Evolutionary conservation across 306 rosid genomes (phyloP).

Genomic region (Amphicarpaea edgeworthii): DNA sequence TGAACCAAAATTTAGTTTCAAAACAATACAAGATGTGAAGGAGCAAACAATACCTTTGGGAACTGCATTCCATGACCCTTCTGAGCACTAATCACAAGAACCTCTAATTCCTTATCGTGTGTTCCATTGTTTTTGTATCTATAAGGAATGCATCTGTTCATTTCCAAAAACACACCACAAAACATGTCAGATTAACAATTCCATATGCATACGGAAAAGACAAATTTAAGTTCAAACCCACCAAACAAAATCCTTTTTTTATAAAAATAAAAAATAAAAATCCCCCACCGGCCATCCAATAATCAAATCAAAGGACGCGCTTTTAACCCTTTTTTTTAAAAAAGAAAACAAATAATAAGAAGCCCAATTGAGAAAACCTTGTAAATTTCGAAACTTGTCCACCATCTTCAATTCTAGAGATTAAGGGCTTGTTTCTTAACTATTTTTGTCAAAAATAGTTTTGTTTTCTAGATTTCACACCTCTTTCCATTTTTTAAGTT

Average conservation of each 20-base stretch:
- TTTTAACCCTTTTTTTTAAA: not conserved
- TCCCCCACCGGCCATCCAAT: slow-evolving; percentile 15
- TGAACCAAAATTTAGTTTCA: not conserved
- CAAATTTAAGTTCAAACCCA: not conserved
- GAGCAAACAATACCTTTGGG: slow-evolving; percentile 71
- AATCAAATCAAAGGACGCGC: slow-evolving; percentile 13
- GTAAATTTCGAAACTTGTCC: not conserved
- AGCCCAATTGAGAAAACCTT: slow-evolving; percentile 34
- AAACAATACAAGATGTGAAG: not conserved
- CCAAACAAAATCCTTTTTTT: not conserved
- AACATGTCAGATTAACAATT: slow-evolving; percentile 37
- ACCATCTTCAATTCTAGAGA: slow-evolving; percentile 12
- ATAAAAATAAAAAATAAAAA: not conserved
- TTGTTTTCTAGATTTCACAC: not conserved
- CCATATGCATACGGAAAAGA: not conserved
- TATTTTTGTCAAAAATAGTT: not conserved
- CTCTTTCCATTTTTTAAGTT: not conserved
- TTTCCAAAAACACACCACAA: slow-evolving; percentile 25
- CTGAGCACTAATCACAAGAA: slow-evolving; percentile 89
- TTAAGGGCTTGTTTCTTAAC: not conserved
- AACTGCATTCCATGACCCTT: slow-evolving; percentile 85
- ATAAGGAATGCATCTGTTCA: slow-evolving; percentile 91
- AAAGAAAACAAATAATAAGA: not conserved
- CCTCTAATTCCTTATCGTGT: slow-evolving; percentile 65
- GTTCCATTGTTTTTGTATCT: slow-evolving; percentile 64